Evolutionary conservation across 352 stramenopile species (phyloP), one percentile per base, ranked within the genome.

Genomic region (Phytophthora kernoviae): DNA sequence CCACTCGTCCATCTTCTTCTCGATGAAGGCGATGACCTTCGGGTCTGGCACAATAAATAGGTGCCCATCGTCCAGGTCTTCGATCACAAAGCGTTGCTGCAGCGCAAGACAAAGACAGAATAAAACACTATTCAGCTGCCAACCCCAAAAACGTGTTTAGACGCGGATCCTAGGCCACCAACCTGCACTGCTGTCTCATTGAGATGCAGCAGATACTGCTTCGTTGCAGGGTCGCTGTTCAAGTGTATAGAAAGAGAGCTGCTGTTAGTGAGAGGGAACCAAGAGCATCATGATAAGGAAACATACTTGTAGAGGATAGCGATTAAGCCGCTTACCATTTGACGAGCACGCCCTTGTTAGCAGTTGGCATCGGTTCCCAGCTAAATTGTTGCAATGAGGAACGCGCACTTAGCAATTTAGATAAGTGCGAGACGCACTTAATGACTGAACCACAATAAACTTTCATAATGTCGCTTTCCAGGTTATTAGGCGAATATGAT

Each of bases 1-100:
- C 85, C 85, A 94, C 58, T 94, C 83, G 70, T 94, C 85, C 79
- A 94, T 91, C 74, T 93, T 94, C 68, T 91, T 89, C 57, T 94
- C 80, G 52, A 94, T 94, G 50, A 92, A 93, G 40, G 69, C 72
- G 51, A 94, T 87, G 43, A 94, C 75, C 54, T 90, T 90, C 15
- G 78, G 79, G 40, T 93, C 80, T 5, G 85, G 85, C 43, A 93
- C 79, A 67, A 94, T 93, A 86, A 94, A 94, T 72, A 94, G 57
- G 46, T 94, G 85, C 27, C 58, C 85, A 50, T 94, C 85, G 61
- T 94, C 85, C 43, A 94, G 65, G 65, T 94, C 85, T 73, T 93
- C 83, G 55, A 94, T 94, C 60, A 94, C 84, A 72, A 94, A 94
- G 49, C 85, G 79, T 57, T 91, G 79, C 80, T 91, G 58, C 21